Percentiles rank a stretch among this genome's conserved stretches.
phyloP scores from a whole-genome alignment of 768 basidiomycete genomes.

The Russula virescens region DNA sequence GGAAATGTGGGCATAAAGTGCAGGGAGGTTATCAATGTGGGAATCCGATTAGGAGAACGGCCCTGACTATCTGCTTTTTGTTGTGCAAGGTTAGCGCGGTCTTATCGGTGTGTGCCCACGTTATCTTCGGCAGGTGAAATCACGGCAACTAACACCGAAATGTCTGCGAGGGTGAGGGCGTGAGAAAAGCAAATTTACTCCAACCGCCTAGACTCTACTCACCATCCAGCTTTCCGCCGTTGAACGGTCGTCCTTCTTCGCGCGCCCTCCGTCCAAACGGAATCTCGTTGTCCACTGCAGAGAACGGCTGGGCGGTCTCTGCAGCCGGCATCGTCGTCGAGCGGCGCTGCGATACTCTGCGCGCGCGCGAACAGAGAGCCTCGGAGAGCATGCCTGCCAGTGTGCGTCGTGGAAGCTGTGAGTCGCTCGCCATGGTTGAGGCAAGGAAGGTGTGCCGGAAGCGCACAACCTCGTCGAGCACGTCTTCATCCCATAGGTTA shows the following conservation, averaged over 20 bases:
- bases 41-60: background rate
- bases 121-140: constrained; percentile 42
- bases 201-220: constrained; percentile 30
- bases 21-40: background rate
- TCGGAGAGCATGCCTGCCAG: constrained; percentile 70
- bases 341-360: constrained; percentile 52
- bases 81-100: too few species aligned
- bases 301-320: background rate
- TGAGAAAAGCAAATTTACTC: background rate
- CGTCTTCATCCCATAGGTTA: constrained; percentile 85
- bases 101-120: background rate
- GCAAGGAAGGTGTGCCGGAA: constrained; percentile 41
- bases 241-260: constrained; percentile 64
- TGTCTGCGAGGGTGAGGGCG: constrained; percentile 39
- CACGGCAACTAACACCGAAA: constrained; percentile 61
- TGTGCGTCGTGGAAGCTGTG: constrained; percentile 41
- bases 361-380: constrained; percentile 74
- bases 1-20: background rate
- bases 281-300: constrained; percentile 43
- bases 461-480: constrained; percentile 71
- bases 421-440: background rate
- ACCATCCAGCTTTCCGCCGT: constrained; percentile 87
- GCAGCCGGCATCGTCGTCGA: background rate
- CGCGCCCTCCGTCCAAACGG: constrained; percentile 83
- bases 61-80: background rate